A percentile compares a stretch with the other conserved stretches of the same genome.
Conservation (phyloP, 768 basidiomycete genomes). For the Phanerochaete sordida region DNA sequence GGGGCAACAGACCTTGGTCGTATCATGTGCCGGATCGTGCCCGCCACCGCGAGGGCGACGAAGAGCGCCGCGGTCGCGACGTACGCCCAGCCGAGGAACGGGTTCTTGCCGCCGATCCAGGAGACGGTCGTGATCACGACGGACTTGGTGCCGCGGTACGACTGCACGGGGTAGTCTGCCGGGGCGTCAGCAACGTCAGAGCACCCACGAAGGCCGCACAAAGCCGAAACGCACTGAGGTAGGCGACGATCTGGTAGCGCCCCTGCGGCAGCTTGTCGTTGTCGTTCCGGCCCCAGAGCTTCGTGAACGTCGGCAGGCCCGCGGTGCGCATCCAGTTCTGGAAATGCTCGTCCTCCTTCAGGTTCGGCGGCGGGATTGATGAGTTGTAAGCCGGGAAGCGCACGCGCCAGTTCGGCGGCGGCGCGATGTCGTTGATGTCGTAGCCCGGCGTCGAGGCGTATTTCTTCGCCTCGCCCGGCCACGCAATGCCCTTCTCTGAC, state of each 20-base stretch:
- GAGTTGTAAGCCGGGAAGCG: conserved; percentile 75
- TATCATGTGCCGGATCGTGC: conserved; percentile 89
- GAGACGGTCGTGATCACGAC: conserved; percentile 96
- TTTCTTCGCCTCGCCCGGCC: conserved; percentile 93
- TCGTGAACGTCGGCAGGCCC: conserved; percentile 94
- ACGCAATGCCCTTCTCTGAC: conserved; percentile 81
- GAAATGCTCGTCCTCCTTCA: conserved; percentile 83
- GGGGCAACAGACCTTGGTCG: conserved; percentile 69
- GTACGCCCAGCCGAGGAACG: conserved; percentile 98
- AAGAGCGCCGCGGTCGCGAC: conserved; percentile 86
- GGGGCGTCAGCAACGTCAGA: too few relatives aligned
- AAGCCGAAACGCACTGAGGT: conserved; percentile 63
- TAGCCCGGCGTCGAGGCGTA: conserved; percentile 68
- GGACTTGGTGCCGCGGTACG: conserved; percentile 93
- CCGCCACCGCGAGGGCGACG: conserved; percentile 80
- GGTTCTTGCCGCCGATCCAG: conserved; percentile 98
- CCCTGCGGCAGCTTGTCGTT: conserved; percentile 66
- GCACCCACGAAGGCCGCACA: not conserved
- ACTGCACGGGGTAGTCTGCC: conserved; percentile 91
- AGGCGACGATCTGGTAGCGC: conserved; percentile 69
- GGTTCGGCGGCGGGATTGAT: conserved; percentile 64
- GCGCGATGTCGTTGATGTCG: conserved; percentile 63
- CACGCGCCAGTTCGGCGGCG: conserved; percentile 88
- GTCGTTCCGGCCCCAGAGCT: conserved; percentile 92
- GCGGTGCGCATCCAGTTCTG: conserved; percentile 99